Base-by-base conservation (phyloP, 1,284 basidiomycete species). In the Cryptococcus sp. region DNA sequence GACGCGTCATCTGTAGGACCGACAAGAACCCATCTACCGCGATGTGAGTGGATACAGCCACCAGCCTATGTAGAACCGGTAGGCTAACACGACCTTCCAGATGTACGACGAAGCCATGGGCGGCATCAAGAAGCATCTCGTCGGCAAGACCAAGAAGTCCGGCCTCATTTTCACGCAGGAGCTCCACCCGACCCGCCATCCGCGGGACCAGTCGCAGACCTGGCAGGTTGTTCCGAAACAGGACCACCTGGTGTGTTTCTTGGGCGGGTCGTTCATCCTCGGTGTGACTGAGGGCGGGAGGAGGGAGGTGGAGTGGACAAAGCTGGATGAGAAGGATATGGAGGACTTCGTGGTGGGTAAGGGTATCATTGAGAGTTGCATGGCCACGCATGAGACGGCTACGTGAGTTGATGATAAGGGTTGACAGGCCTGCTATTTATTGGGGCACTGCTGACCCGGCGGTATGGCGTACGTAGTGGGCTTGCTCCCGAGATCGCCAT, bases 161-260 rank as follows among this genome's bases (percentile, higher is more conserved):
- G 79, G 83, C 1, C 76, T 93, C 62, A 81, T 86, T 28, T 93
- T 89, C 76, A 95, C 90, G 0, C 83, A 87, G 48, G 94, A 98
- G 73, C 82, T 97, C 5, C 62, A 69, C 15, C 79, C 78, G 7
- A 61, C 63, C 1, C 64, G 69, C 45, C 60, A 73, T 43, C 64
- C 66, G 2, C 36, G 65, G 56, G 56, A 63, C 46, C 53, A 50
- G 4, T 13, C 64, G 89, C 56, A 87, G 33, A 75, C 78, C 51
- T 91, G 88, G 88, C 80, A 81, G 23, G 78, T 88, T 15, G 79
- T 82, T 1, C 87, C 88, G 15, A 95, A 96, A 76, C 94, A 98
- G 79, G 94, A 98, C 73, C 94, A 97, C 74, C 83, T 98, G 20
- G 93, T 91, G 1, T 97, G 94, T 77, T 98, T 97, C 84, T 79